Evolutionary conservation across 179 eudicot species (phyloP), one percentile per base, ranked within the genome.

Genomic region (Actinidia arguta): DNA sequence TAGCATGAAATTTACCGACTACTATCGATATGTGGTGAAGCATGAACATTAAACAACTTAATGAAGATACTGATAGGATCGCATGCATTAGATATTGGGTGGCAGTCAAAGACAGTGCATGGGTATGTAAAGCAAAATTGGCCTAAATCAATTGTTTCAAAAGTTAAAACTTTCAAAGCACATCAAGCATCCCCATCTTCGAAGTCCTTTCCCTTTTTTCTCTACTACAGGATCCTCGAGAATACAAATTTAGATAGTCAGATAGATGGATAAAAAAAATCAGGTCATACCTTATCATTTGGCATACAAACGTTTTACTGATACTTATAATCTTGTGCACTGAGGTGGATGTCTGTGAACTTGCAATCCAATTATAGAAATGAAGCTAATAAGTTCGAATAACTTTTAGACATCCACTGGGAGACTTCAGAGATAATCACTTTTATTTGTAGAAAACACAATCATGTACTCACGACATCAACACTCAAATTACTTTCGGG

Each of bases 241-340:
- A 63, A 14, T 25, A 75, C 63, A 73, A 74, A 61, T 27, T 36
- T 42, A 64, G 55, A 31, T 31, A 31, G 16, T 54, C 51, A 76
- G 8, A 50, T 64, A 20, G 31, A 54, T 39, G 46, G 50, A 39
- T 16, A 39, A 31, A 27, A 17, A 31, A 59, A 67, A 46, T 55
- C 13, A 27, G 69, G 14, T n/a, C 59, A 44, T 90, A 96, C 99
- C 92, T 97, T 95, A 82, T 97, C n/a, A n/a, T n/a, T n/a, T 46
- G 39, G 9, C 12, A 78, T 47, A 16, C 27, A 18, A 18, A 18
- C 47, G 25, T 64, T 46, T 69, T 3, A 14, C 24, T 39, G 44
- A 17, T 69, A 17, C 74, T 10, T 17, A 3, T 58, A n/a, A 78
- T 27, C 58, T 54, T 46, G 68, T 78, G 36, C 44, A 8, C 36